Base-by-base conservation (phyloP, 768 basidiomycete species). In the Lentinula edodes region DNA sequence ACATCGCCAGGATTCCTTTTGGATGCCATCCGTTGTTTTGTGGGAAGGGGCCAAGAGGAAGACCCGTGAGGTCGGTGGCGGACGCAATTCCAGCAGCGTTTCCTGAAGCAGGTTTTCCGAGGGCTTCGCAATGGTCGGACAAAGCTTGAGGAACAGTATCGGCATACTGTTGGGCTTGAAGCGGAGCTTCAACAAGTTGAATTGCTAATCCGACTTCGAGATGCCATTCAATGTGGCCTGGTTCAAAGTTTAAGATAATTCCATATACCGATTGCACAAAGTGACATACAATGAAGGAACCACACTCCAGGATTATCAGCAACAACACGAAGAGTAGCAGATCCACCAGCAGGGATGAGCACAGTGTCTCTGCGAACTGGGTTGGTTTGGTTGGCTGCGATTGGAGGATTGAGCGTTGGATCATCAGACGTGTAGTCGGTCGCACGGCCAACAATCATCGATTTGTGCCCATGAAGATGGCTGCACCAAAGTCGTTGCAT, bases 291-390 rank as follows among this genome's bases (percentile, higher is more conserved):
- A 71, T 92, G 91, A 71, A 93, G 83, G 64, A 93, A 72, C 90
- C 93, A 95, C 7, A 83, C 87, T 10, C 96, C 96, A 0, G 96
- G 96, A 74, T 98, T 98, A 71, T 98, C 91, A 1, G 93, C 92
- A 52, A 88, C 76, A 67, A 95, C 73, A 20, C 93, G 85, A 50
- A 99, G 74, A 0, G 90, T 90, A 10, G 82, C 89, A 3, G 86
- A 86, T 18, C 82, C 73, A 62, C 79, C 80, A 3, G 85, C 80
- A 3, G 90, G 89, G 55, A 97, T 84, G 61, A 86, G 82, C 15
- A 96, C 77, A 0, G 93, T 95, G 72, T 99, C 96, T 43, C 96
- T 83, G n/a, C 93, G 86, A 68, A 95, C 85, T 2, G 95, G 96
- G 75, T 98, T 99, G 0, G 76, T 70, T 66, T 93, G 90, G 13